Conservation (phyloP, 495 filamentous ascomycete genomes). For the Neurospora sp. region DNA sequence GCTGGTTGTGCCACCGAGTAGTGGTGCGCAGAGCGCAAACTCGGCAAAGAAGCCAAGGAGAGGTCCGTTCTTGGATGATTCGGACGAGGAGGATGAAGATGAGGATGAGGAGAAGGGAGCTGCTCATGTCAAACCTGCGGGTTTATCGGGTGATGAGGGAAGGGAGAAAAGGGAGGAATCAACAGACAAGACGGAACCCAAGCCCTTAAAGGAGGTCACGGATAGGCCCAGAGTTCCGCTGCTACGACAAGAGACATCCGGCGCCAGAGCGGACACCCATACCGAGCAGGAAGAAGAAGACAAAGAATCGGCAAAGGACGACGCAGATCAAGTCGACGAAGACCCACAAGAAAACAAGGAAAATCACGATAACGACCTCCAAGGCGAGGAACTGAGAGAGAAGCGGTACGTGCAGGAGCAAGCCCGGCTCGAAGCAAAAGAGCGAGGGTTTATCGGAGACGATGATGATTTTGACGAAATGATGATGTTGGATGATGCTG, state of each 20-base stretch:
- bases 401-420: slow-evolving; percentile 55
- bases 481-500: slow-evolving; percentile 7
- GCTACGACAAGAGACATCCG: slow-evolving; percentile 14
- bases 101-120: background rate
- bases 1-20: background rate
- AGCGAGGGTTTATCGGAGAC: slow-evolving; percentile 17
- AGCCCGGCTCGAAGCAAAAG: slow-evolving; percentile 44
- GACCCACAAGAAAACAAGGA: slow-evolving; percentile 23
- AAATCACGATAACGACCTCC: slow-evolving; percentile 31
- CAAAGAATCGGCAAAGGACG: slow-evolving; percentile 39
- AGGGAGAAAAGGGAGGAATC: slow-evolving; percentile 3
- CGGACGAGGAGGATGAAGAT: slow-evolving; percentile 7
- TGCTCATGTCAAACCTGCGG: background rate
- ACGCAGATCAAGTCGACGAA: slow-evolving; percentile 47
- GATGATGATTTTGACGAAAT: slow-evolving; percentile 20
- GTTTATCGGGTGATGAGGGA: background rate
- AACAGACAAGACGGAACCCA: background rate
- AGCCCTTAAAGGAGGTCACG: background rate
- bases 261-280: background rate
- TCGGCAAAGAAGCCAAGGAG: slow-evolving; percentile 9
- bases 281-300: slow-evolving; percentile 25
- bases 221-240: slow-evolving; percentile 5
- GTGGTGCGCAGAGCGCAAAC: background rate
- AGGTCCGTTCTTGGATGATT: slow-evolving; percentile 25
- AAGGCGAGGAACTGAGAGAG: slow-evolving; percentile 55